Percentiles rank a stretch among this genome's conserved stretches.
Conservation (phyloP, 2,329 filamentous ascomycete genomes). For the Phialocephala subalpina region DNA sequence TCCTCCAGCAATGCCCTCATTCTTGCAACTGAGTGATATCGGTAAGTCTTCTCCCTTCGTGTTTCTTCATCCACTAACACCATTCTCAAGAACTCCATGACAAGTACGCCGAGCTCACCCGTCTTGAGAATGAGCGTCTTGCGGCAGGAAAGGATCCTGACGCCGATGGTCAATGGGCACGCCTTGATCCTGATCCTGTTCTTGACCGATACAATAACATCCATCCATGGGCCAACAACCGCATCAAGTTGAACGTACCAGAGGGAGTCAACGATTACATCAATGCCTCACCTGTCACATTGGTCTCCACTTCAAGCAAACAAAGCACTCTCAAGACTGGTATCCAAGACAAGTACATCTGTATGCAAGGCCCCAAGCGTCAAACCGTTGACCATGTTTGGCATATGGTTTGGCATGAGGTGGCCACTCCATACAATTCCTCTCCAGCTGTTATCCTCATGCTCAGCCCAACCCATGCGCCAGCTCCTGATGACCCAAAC, state of each 20-base stretch:
- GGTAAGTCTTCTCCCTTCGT: slow-evolving; percentile 50
- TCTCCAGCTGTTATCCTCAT: slow-evolving; percentile 88
- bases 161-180: slow-evolving; percentile 58
- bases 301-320: slow-evolving; percentile 45
- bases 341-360: slow-evolving; percentile 73
- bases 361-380: slow-evolving; percentile 88
- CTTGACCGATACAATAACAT: slow-evolving; percentile 92
- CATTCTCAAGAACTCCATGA: slow-evolving; percentile 59
- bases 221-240: slow-evolving; percentile 87
- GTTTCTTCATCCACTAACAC: neutral
- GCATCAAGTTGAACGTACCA: slow-evolving; percentile 81
- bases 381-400: slow-evolving; percentile 84
- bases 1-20: slow-evolving; percentile 53
- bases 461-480: slow-evolving; percentile 84
- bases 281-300: slow-evolving; percentile 75
- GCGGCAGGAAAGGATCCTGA: slow-evolving; percentile 46
- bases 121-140: slow-evolving; percentile 54
- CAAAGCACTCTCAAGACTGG: slow-evolving; percentile 38
- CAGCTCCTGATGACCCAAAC: slow-evolving; percentile 36
- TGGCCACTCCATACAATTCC: slow-evolving; percentile 49
- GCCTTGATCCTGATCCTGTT: slow-evolving; percentile 62
- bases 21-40: slow-evolving; percentile 56
- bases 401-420: slow-evolving; percentile 92
- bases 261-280: slow-evolving; percentile 79
- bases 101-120: slow-evolving; percentile 70